Percentiles rank a stretch among this genome's conserved stretches.
Evolutionary conservation across 1,284 basidiomycete species (phyloP).

Genomic region (Takashimella tepidaria): DNA sequence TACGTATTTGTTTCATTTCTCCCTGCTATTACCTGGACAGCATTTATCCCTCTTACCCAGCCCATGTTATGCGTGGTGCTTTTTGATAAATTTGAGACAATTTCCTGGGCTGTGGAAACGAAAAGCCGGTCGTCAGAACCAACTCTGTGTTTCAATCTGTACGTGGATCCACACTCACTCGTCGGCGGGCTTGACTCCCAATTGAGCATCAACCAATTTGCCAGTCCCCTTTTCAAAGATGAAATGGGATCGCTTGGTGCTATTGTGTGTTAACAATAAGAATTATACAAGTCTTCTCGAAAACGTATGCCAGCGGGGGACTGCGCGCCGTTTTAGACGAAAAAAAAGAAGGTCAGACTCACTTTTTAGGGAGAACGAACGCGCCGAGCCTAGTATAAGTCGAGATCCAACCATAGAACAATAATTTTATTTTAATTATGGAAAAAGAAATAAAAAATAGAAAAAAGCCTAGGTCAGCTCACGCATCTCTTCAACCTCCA

Average conservation of each 20-base stretch:
- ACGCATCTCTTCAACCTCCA: too few relatives aligned
- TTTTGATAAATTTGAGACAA: slow-evolving; percentile 30
- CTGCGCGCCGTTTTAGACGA: background rate
- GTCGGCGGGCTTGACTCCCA: slow-evolving; percentile 76
- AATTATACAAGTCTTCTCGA: too few relatives aligned
- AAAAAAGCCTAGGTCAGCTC: too few relatives aligned
- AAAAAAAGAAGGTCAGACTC: slow-evolving; percentile 19
- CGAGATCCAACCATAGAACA: too few relatives aligned
- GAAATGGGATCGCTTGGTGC: slow-evolving; percentile 83
- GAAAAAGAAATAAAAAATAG: too few relatives aligned
- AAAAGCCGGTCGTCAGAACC: background rate
- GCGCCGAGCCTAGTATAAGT: slow-evolving; percentile 64
- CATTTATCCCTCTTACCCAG: too few relatives aligned
- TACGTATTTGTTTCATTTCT: too few relatives aligned
- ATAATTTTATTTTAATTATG: too few relatives aligned
- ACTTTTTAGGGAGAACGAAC: slow-evolving; percentile 60
- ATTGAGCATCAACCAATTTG: slow-evolving; percentile 70
- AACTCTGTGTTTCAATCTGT: background rate
- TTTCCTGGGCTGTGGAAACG: slow-evolving; percentile 19
- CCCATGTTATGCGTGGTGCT: slow-evolving; percentile 20
- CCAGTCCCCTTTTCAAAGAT: slow-evolving; percentile 78
- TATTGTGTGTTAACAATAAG: slow-evolving; percentile 15
- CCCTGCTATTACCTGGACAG: too few relatives aligned
- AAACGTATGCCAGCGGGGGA: too few relatives aligned
- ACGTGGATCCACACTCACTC: slow-evolving; percentile 35